Percentiles rank a stretch among this genome's conserved stretches.
Conservation (phyloP, 345 rosid genomes). For the Clarkia xantiana region DNA sequence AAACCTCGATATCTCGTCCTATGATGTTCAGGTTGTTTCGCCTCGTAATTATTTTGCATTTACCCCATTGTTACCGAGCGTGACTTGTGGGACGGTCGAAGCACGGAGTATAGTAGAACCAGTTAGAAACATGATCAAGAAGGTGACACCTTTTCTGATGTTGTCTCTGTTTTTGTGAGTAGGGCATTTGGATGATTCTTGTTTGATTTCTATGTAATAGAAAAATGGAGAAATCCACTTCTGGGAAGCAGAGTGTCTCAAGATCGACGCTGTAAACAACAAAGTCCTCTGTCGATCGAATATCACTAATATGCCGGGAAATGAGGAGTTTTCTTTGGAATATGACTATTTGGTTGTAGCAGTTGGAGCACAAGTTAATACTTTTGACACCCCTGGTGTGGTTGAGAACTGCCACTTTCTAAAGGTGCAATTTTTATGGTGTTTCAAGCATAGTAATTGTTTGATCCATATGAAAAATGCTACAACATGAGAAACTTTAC, state of each 20-base stretch:
- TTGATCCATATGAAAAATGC: too few relatives aligned
- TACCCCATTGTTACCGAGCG: conserved; percentile 88
- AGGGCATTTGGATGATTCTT: conserved; percentile 1
- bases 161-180: too few relatives aligned
- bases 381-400: conserved; percentile 93
- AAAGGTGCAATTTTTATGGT: conserved; percentile 32
- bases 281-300: conserved; percentile 44
- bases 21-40: conserved; percentile 80
- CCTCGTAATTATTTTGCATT: conserved; percentile 94
- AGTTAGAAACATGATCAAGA: conserved; percentile 67
- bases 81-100: conserved; percentile 94
- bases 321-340: conserved; percentile 47
- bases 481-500: too few relatives aligned
- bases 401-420: conserved; percentile 85
- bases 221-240: conserved; percentile 62
- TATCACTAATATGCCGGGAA: conserved; percentile 38
- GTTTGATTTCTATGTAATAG: conserved; percentile 17
- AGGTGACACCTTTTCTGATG: conserved; percentile 34
- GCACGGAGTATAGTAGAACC: conserved; percentile 94
- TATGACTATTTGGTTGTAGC: conserved; percentile 83
- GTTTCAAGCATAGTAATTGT: too few relatives aligned
- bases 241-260: conserved; percentile 78
- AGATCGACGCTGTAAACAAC: conserved; percentile 61
- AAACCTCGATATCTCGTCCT: conserved; percentile 49
- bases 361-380: conserved; percentile 88